These are phyloP conservation scores for Schizosaccharomyces lindneri DNA, from an alignment of 805 yeast species.

Conservation along the genomic window DNA sequence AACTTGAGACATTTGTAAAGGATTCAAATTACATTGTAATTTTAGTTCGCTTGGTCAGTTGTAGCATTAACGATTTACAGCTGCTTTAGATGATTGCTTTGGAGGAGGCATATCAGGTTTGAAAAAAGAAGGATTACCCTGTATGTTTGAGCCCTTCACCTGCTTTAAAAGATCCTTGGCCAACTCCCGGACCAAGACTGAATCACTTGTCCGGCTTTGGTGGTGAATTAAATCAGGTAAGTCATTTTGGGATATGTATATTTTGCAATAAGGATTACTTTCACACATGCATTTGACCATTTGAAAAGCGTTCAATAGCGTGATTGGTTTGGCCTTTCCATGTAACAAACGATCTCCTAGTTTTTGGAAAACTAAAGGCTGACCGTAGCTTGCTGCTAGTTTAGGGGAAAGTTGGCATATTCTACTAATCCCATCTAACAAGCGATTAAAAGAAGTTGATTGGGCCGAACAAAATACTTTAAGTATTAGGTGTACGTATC, in stretches of 20 bases:
- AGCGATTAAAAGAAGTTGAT: slow-evolving; percentile 5
- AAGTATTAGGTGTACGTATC: slow-evolving; percentile 5
- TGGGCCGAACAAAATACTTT: slow-evolving; percentile 7
- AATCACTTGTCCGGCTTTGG: slow-evolving; percentile 4
- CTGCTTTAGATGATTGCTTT: background rate
- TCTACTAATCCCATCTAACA: slow-evolving; percentile 8
- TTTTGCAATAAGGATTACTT: background rate
- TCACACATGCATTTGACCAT: slow-evolving; percentile 6
- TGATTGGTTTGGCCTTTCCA: slow-evolving; percentile 5
- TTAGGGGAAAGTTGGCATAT: slow-evolving; percentile 6
- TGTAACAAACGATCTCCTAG: slow-evolving; percentile 5
- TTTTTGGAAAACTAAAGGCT: slow-evolving; percentile 3
- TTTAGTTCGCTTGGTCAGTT: too few species aligned
- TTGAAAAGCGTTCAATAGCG: slow-evolving; percentile 6
- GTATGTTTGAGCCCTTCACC: background rate
- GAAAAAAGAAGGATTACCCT: background rate
- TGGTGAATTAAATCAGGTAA: slow-evolving; percentile 1
- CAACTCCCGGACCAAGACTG: slow-evolving; percentile 8
- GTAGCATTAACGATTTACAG: background rate
- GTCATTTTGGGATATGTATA: slow-evolving; percentile 2
- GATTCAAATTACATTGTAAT: too few species aligned
- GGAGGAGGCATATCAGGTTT: background rate
- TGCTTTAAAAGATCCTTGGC: slow-evolving; percentile 7
- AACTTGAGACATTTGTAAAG: too few species aligned
- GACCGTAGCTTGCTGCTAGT: slow-evolving; percentile 5